Conservation (phyloP, 2,329 filamentous ascomycete species). For the Beauveria australis region DNA sequence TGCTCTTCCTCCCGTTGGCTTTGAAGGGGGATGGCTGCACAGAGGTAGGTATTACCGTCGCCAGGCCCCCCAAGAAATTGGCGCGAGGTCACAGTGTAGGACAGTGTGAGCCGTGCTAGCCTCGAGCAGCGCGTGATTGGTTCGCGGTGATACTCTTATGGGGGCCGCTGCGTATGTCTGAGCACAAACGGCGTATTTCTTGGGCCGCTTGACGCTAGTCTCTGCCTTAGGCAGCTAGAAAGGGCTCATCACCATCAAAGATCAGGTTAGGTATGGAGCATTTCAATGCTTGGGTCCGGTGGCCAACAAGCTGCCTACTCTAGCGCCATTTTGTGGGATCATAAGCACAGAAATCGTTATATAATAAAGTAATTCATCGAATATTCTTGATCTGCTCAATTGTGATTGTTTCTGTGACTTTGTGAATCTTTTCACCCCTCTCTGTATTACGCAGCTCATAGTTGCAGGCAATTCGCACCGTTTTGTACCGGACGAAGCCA, state of each 20-base stretch:
- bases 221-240: constrained; percentile 10
- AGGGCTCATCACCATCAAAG: neutral
- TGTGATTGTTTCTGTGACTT: no score
- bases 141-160: neutral
- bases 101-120: constrained; percentile 3
- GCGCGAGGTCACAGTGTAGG: neutral
- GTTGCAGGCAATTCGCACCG: neutral
- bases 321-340: neutral
- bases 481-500: neutral
- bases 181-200: constrained; percentile 3
- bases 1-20: neutral
- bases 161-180: neutral
- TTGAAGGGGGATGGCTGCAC: no score
- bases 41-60: neutral
- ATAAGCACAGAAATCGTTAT: no score
- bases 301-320: neutral
- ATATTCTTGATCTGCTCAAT: no score
- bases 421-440: neutral
- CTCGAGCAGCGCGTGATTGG: neutral
- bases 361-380: no score
- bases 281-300: neutral
- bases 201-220: constrained; percentile 6
- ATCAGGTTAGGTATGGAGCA: neutral
- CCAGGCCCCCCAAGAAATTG: neutral
- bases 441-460: neutral